Evolutionary conservation across 2,329 filamentous ascomycete genomes (phyloP), one percentile per base, ranked within the genome.

Genomic region (Purpureocillium takamizusanense): DNA sequence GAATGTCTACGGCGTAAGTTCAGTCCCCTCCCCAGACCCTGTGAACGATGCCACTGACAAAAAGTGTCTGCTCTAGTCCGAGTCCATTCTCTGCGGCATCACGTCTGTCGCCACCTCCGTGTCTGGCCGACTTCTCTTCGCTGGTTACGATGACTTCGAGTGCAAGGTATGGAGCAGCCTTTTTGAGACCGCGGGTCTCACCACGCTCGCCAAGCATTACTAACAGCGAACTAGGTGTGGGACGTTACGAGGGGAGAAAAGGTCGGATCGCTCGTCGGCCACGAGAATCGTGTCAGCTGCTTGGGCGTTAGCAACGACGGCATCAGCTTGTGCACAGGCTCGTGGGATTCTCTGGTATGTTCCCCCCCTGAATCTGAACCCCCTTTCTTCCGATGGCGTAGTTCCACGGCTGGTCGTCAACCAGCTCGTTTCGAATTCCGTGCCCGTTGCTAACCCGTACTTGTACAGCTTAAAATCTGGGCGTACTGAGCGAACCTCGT

Each of bases 211-310:
- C 17, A 4, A 15, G 33, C 16, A 25, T 5, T 5, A 25, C 21
- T 25, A 25, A 25, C 21, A 6, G 21, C 21, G 21, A 25, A 10
- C 5, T 25, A 97, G 90, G 92, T 97, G 44, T 98, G 92, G 92
- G 92, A 98, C 65, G 81, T 95, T 46, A 87, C 94, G 40, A 84
- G 92, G 50, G 92, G 90, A 46, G 92, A 98, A 62, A 94, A 95
- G 69, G 88, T 98, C 48, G 92, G 92, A 58, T 95, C 89, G 40
- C 75, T 98, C 43, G 90, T 94, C 55, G 92, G 92, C 54, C 92
- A 98, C 65, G 90, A 97, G 67, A 98, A 98, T 72, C 85, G 92
- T 51, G 92, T 98, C 61, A 97, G 90, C 77, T 98, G 92, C 67
- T 71, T 98, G 59, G 92, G 92, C 50, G 92, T 98, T 53, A 97